Evolutionary conservation across 176 grass and related monocot genomes (phyloP), one percentile per base, ranked within the genome.

Genomic region (Guadua angustifolia): DNA sequence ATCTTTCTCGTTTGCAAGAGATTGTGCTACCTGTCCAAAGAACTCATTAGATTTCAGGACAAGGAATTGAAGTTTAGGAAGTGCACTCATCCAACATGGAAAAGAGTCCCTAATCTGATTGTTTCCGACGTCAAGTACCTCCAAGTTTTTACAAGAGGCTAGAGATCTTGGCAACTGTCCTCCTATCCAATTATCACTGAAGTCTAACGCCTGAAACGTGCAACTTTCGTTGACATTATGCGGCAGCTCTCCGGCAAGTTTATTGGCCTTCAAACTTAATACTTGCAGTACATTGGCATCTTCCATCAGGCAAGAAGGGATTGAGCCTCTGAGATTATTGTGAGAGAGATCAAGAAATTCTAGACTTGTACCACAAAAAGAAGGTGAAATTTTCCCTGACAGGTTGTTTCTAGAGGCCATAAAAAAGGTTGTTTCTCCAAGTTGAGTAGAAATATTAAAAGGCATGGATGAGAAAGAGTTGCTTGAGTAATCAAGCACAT

Each of bases 241-340:
- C 3, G 83, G 69, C 1, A 90, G 0, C 11, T 71, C 1, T 0
- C 72, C 79, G 1, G 3, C 16, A 40, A 90, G 69, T 0, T 73
- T 38, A 21, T 87, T 90, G 15, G 10, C 12, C 39, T 11, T 75
- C 9, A 90, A n/a, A 78, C 57, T 82, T 59, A 90, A 13, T 6
- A 70, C 0, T 11, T 43, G 1, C 0, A 86, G 22, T 47, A 26
- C 5, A 13, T 42, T 53, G 1, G 4, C 4, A 51, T n/a, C n/a
- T n/a, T 85, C 29, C 53, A 85, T 62, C 15, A 85, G 13, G 9
- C 83, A 86, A 0, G 53, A 70, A 6, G 63, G 88, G 2, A 90
- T 83, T 13, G 46, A 9, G 38, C 71, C 72, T 57, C 4, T 72
- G 7, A 83, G 26, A 3, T 18, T 71, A 32, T 90, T 90, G 52